Base-by-base conservation (phyloP, 495 filamentous ascomycete genomes). In the Apodospora peruviana region DNA sequence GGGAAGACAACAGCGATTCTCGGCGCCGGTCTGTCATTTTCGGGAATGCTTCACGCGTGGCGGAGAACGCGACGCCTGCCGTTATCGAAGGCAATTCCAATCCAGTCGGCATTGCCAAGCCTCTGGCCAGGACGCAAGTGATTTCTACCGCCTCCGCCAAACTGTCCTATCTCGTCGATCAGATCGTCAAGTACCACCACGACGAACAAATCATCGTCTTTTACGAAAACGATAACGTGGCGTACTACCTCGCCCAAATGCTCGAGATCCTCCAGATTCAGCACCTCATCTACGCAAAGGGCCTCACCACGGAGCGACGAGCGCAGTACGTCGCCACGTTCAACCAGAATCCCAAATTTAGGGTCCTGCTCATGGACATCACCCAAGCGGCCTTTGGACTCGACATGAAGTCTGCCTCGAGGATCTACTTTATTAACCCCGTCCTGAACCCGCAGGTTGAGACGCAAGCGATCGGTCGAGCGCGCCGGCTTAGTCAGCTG, bases 381-480 rank as follows among this genome's bases (percentile, higher is more conserved):
- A 77, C 76, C 2, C 87, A 93, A 61, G 90, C 90, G 14, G 89
- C 91, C 2, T 88, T 88, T 49, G 91, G 91, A 0, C 73, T 97
- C 0, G 88, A 96, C 55, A 80, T 96, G 58, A 79, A 80, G 18
- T 79, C 80, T 25, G 91, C 93, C 4, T 90, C 83, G 0, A 75
- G 91, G 0, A 84, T 96, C n/a, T 94, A 86, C 70, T 95, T 97
- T 56, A 75, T 95, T 51, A 94, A 88, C 48, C 91, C 91, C 0
- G 86, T 93, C 23, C 84, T 93, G 68, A 86, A 88, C 42, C 87
- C 88, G 0, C 84, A 87, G 50, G 78, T 96, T 7, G 88, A 95
- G 58, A 89, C 86, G 3, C 91, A 97, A 62, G 91, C 91, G 2
- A 87, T 96, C 53, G 95, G 91, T 54, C 85, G 91, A 56, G 89